A percentile compares a stretch with the other conserved stretches of the same genome.
phyloP scores from a whole-genome alignment of 140 eudicot genomes.

The Oenanthe javanica region DNA sequence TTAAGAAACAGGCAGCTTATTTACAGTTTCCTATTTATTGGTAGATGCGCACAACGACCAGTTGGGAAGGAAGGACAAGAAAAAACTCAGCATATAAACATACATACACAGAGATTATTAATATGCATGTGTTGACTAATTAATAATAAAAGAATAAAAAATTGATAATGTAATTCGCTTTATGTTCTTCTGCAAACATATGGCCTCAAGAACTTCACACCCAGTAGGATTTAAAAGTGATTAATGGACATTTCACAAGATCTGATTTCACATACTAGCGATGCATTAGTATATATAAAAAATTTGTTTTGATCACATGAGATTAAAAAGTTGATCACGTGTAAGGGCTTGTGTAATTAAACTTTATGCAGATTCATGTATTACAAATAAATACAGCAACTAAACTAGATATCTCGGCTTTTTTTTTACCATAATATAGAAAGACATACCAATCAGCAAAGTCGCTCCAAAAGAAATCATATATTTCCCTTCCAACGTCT shows the following conservation, averaged over 20 bases:
- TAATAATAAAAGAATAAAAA: not conserved
- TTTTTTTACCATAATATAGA: not conserved
- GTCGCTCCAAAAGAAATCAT: slow-evolving; percentile 96
- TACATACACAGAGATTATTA: not conserved
- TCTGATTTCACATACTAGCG: no score
- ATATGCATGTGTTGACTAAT: not conserved
- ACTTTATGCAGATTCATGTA: not conserved
- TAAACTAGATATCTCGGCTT: not conserved
- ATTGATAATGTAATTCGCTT: not conserved
- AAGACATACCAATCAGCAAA: slow-evolving; percentile 87
- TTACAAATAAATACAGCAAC: not conserved
- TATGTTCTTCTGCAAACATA: not conserved
- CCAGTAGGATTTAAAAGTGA: no score
- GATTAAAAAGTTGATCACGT: not conserved
- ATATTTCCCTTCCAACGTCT: slow-evolving; percentile 85
- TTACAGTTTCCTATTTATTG: no score
- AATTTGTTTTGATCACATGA: not conserved
- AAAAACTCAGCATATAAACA: no score
- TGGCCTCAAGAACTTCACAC: not conserved
- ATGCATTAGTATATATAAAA: not conserved
- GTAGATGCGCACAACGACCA: no score
- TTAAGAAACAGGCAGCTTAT: no score
- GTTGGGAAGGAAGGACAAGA: no score
- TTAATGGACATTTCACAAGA: not conserved
- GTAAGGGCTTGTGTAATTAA: not conserved